Evolutionary conservation across 2,329 filamentous ascomycete species (phyloP), one percentile per base, ranked within the genome.

Genomic region (Penicillium sp.): DNA sequence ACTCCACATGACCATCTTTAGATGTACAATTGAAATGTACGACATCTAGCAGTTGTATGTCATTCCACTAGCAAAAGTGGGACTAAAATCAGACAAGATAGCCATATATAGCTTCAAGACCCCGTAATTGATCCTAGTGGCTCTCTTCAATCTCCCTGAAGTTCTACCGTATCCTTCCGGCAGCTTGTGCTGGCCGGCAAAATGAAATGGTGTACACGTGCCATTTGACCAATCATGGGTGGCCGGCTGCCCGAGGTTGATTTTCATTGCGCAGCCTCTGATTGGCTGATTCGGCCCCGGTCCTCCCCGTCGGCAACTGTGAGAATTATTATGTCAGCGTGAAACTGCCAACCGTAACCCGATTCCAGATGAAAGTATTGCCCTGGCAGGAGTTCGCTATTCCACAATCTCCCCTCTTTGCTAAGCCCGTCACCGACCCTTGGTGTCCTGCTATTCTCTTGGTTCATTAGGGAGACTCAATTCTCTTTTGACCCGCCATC

Each of bases 401-500:
- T 57, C 49, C 61, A 65, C 57, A 50, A 40, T 63, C 59, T 59
- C 56, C 57, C 54, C 59, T 59, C 61, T 59, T 43, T 53, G 36
- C 38, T 49, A 48, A 44, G 55, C 59, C 53, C 53, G 50, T 50
- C 59, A 60, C 57, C 61, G 57, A 52, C 46, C 47, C 40, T 53
- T 61, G 62, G 63, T 67, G 61, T 63, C 51, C 55, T 60, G 59
- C 38, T 55, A 38, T 53, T 56, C 44, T 61, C 51, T 61, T 48
- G 64, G 69, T 58, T 65, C 59, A 61, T 62, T 65, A 62, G 66
- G 54, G 61, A 65, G 61, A 40, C 10, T 56, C 56, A 47, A 60
- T 55, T 61, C 61, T 67, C 63, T 66, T 66, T 61, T 64, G 60
- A 68, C 65, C 67, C 66, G 65, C 60, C 72, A 78, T 67, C 64